Conservation (phyloP, 352 stramenopile species). For the Pythium dissimile region DNA sequence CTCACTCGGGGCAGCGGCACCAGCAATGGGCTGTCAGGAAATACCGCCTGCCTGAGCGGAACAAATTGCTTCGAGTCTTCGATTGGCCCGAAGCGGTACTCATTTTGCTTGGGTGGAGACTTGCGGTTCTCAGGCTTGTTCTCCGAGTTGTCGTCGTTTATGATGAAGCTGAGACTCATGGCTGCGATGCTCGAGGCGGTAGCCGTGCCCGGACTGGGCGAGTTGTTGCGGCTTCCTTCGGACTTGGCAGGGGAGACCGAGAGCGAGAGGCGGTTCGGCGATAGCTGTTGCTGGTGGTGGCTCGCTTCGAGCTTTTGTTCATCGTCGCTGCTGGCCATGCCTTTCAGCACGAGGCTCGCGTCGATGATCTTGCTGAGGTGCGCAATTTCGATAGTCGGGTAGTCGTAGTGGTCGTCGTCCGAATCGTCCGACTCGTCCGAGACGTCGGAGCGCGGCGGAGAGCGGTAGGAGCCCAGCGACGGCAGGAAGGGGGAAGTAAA, state of each 20-base stretch:
- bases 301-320: conserved; percentile 33
- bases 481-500: conserved; percentile 28
- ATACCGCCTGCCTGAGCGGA: too few relatives aligned
- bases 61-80: too few relatives aligned
- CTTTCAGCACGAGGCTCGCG: conserved; percentile 37
- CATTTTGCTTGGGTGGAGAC: conserved; percentile 3
- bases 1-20: background rate
- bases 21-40: too few relatives aligned
- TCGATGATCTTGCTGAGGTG: conserved; percentile 38
- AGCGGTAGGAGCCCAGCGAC: conserved; percentile 28
- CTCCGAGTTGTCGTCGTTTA: conserved; percentile 48
- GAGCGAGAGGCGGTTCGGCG: conserved; percentile 8
- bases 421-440: conserved; percentile 4
- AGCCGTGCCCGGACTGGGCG: conserved; percentile 18
- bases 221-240: conserved; percentile 13
- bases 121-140: conserved; percentile 24
- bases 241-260: conserved; percentile 13
- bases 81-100: conserved; percentile 24
- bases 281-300: conserved; percentile 9
- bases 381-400: conserved; percentile 33
- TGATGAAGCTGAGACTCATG: conserved; percentile 86
- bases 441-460: conserved; percentile 19
- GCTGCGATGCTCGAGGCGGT: conserved; percentile 56
- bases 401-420: conserved; percentile 15
- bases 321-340: conserved; percentile 35